Evolutionary conservation across 768 basidiomycete genomes (phyloP), one percentile per base, ranked within the genome.

Genomic region (Serendipita indica): DNA sequence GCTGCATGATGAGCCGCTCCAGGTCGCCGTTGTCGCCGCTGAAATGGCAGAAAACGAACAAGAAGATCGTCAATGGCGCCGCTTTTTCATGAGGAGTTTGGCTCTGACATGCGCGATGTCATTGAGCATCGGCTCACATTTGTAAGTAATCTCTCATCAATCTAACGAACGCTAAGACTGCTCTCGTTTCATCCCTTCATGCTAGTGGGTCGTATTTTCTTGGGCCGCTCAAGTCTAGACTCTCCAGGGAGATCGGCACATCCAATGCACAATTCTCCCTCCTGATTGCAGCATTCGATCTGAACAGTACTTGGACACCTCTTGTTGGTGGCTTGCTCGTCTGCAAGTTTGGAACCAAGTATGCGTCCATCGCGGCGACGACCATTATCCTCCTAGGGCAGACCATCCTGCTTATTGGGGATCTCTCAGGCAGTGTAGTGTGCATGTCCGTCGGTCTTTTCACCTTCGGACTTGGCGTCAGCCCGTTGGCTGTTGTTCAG

Each of bases 221-320:
- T 2, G 86, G 84, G 0, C 89, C 88, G 7, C 71, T 90, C 60
- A 89, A 90, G 70, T 83, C 80, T 39, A 74, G 79, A 18, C 71
- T 86, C 4, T 72, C 77, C 3, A 74, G 80, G 39, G 85, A 89
- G 64, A 74, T 88, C 49, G 82, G 83, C 45, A 84, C 84, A 1
- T 78, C 83, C 22, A 84, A 89, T 66, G 79, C 83, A 0, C 82
- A 89, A 65, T 89, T 85, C 69, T 81, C 83, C 41, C 74, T 89
- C 37, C 72, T 91, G 34, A 78, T 92, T 45, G 82, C 87, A 7
- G 83, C 86, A 0, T 82, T 81, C 65, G 84, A 80, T 60, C 69
- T 91, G 33, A 88, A 89, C 67, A 81, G 76, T 37, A 80, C 81
- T 2, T 79, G 81, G 78, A 91, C 89, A 5, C 89, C 88, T 0